Evolutionary conservation across 495 filamentous ascomycete genomes (phyloP).

Genomic region (Penicillium diatomitis): DNA sequence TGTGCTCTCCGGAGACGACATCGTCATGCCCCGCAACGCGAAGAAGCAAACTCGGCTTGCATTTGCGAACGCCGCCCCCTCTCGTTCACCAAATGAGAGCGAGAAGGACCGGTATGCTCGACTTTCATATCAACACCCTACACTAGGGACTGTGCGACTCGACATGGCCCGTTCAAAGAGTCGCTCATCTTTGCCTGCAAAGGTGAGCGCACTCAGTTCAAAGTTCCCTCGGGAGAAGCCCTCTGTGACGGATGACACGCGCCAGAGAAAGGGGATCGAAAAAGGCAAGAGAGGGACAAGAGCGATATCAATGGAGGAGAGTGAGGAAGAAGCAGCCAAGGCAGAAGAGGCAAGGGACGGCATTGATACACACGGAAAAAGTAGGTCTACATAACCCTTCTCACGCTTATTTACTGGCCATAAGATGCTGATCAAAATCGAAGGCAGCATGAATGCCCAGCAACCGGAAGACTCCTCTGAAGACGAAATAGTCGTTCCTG

Average conservation of each 20-base stretch:
- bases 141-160: conserved; percentile 18
- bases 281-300: not conserved
- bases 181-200: not conserved
- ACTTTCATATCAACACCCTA: conserved; percentile 32
- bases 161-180: not conserved
- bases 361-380: not conserved
- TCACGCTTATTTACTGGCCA: not conserved
- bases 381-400: not conserved
- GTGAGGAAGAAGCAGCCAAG: not conserved
- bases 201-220: not conserved
- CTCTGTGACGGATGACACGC: not conserved
- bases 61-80: conserved; percentile 25
- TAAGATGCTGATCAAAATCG: too few species aligned
- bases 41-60: conserved; percentile 41
- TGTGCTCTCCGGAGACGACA: not conserved
- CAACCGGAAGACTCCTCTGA: conserved; percentile 6
- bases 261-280: not conserved
- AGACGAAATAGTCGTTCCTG: conserved; percentile 14
- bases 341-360: not conserved
- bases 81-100: conserved; percentile 5
- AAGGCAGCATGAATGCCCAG: too few species aligned
- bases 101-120: conserved; percentile 24
- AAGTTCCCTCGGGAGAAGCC: not conserved
- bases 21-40: conserved; percentile 31
- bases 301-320: not conserved